These are phyloP conservation scores for Fusarium sp. DNA, from an alignment of 2,329 filamentous ascomycete species.

Conservation along the genomic window DNA sequence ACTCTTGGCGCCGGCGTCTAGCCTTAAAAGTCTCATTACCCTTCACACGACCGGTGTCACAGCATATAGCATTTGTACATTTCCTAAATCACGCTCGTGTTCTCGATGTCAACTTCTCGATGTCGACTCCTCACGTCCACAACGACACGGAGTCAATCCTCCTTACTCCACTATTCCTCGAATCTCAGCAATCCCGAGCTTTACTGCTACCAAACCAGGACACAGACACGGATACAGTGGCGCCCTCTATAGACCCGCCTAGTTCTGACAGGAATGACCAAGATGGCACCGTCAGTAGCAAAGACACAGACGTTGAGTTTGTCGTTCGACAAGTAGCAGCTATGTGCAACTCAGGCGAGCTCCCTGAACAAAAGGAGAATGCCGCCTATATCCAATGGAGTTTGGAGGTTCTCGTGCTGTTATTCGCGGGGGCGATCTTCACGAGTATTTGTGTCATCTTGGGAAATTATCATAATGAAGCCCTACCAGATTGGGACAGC, in stretches of 20 bases:
- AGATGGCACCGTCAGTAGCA: too few relatives aligned
- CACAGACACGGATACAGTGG: fast-evolving
- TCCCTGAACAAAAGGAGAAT: too few relatives aligned
- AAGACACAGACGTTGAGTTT: too few relatives aligned
- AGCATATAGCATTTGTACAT: fast-evolving
- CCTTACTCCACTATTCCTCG: too few relatives aligned
- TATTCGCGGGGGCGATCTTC: fast-evolving
- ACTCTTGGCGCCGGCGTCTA: fast-evolving
- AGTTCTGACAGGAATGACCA: fast-evolving
- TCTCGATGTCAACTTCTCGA: fast-evolving
- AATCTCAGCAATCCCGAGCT: too few relatives aligned
- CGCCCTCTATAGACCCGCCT: fast-evolving
- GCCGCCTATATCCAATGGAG: too few relatives aligned
- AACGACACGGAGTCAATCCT: too few relatives aligned
- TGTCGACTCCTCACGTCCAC: too few relatives aligned
- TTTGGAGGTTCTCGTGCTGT: fast-evolving
- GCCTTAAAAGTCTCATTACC: too few relatives aligned
- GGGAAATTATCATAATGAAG: fast-evolving
- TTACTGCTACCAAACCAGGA: too few relatives aligned
- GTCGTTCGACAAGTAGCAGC: too few relatives aligned
- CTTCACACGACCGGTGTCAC: fast-evolving
- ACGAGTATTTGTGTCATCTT: background rate
- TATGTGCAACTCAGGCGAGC: too few relatives aligned
- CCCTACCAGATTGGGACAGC: background rate
- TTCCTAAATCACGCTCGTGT: fast-evolving